Evolutionary conservation across 2,329 filamentous ascomycete genomes (phyloP), one percentile per base, ranked within the genome.

Genomic region (Ophiocordyceps robertsii): DNA sequence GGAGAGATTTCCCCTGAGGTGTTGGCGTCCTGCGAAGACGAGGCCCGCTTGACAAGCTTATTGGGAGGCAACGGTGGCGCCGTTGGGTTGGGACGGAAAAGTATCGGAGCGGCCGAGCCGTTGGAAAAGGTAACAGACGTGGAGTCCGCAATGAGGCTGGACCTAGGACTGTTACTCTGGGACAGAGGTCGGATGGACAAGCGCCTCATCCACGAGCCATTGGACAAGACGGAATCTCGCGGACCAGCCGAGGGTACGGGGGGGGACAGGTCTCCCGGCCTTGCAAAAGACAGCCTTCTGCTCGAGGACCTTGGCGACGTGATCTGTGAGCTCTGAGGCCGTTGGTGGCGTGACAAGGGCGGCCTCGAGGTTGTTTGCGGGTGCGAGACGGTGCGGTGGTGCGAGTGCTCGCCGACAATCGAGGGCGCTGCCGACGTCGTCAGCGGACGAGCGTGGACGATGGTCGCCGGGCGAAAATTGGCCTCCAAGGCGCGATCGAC

Each of bases 21-120:
- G 41, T 64, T 63, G 41, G 66, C 55, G 41, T 63, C 63, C 49
- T 71, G 70, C 38, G 68, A 64, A 17, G 81, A 77, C 3, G 79
- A 71, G 32, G 75, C 70, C 46, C 83, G 77, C 62, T 90, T 90
- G 41, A 88, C 82, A 35, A 89, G 68, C 64, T 86, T 88, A 60
- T 89, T 89, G 16, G 78, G 80, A 9, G 75, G 66, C 29, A 76
- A 59, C 46, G 68, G 69, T 50, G 59, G 62, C 49, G 57, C 63
- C 16, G 58, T 46, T 16, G 65, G 56, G 37, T 47, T 47, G 30
- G 55, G 49, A 19, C 65, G 60, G 10, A 64, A 60, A 19, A 82
- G 59, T 44, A 87, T 82, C 14, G 82, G 79, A 21, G 72, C 76
- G 1, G 70, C 73, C 31, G 82, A 86, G 45, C 71, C 74, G 61